Percentiles rank a stretch among this genome's conserved stretches.
phyloP scores from a whole-genome alignment of 2,329 filamentous ascomycete genomes.

The Nigrospora osmanthi region DNA sequence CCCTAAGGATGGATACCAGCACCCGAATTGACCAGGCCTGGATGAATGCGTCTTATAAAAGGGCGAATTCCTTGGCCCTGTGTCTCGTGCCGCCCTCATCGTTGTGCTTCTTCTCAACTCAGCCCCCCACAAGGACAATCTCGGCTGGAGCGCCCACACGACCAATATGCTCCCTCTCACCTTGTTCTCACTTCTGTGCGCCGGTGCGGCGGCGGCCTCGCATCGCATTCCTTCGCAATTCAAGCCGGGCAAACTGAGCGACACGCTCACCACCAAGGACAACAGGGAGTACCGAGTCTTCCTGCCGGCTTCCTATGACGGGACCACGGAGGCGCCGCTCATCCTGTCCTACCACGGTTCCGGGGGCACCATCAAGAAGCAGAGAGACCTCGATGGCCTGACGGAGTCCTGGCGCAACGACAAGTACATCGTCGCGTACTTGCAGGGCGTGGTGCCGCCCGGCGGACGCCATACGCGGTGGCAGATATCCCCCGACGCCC shows the following conservation, averaged over 20 bases:
- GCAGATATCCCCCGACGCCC: slow-evolving; percentile 5
- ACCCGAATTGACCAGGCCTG: no score
- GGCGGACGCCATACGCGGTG: slow-evolving; percentile 2
- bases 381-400: slow-evolving; percentile 11
- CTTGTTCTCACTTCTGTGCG: no score
- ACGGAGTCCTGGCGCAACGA: slow-evolving; percentile 10
- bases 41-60: no score
- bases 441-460: slow-evolving; percentile 9
- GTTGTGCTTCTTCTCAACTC: no score
- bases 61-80: no score
- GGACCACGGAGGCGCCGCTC: slow-evolving; percentile 9
- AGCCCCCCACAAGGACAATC: no score
- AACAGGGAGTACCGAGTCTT: slow-evolving; percentile 12
- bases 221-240: neutral
- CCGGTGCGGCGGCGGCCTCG: no score
- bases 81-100: no score
- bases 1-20: no score
- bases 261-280: slow-evolving; percentile 7
- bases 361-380: slow-evolving; percentile 10
- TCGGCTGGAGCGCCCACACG: no score
- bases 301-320: slow-evolving; percentile 11
- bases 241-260: neutral
- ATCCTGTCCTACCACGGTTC: slow-evolving; percentile 17
- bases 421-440: slow-evolving; percentile 14
- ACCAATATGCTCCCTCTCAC: no score